Conservation (phyloP, 2,329 filamentous ascomycete species). For the Penicillium occitanis region DNA sequence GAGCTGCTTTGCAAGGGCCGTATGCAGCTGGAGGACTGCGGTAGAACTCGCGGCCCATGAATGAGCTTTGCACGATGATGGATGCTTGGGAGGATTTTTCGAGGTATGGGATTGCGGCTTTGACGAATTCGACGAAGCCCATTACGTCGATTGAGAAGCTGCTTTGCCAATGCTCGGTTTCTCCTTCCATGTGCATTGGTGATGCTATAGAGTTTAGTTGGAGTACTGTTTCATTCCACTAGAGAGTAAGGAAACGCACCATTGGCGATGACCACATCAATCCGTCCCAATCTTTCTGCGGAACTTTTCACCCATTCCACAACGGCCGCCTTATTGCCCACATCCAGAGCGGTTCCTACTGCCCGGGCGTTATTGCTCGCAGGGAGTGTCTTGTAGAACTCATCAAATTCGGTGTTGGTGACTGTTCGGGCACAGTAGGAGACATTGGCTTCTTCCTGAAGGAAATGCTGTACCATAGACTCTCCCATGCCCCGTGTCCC, state of each 20-base stretch:
- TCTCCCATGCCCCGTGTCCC: slow-evolving; percentile 31
- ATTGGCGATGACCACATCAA: slow-evolving; percentile 27
- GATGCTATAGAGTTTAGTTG: slow-evolving; percentile 19
- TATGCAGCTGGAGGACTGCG: slow-evolving; percentile 27
- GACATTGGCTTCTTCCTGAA: slow-evolving; percentile 27
- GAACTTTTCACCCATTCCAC: slow-evolving; percentile 24
- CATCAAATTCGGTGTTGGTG: slow-evolving; percentile 22
- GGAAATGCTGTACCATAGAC: slow-evolving; percentile 27
- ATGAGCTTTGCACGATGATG: slow-evolving; percentile 26
- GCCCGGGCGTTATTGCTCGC: slow-evolving; percentile 19
- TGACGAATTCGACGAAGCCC: slow-evolving; percentile 25
- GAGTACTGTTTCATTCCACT: not conserved
- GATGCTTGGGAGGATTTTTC: slow-evolving; percentile 23
- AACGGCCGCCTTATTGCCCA: slow-evolving; percentile 21
- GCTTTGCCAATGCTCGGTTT: slow-evolving; percentile 23
- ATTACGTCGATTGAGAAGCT: slow-evolving; percentile 26
- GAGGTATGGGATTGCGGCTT: slow-evolving; percentile 22
- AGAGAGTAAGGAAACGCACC: slow-evolving; percentile 14
- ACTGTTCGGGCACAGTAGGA: slow-evolving; percentile 28
- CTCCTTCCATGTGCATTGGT: slow-evolving; percentile 24
- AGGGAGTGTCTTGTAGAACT: slow-evolving; percentile 20
- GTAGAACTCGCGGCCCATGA: slow-evolving; percentile 28
- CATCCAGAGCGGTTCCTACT: slow-evolving; percentile 24
- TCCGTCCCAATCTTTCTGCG: slow-evolving; percentile 18
- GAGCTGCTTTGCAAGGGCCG: slow-evolving; percentile 27